phyloP scores from a whole-genome alignment of 495 filamentous ascomycete genomes.

The Penicillium silybi region DNA sequence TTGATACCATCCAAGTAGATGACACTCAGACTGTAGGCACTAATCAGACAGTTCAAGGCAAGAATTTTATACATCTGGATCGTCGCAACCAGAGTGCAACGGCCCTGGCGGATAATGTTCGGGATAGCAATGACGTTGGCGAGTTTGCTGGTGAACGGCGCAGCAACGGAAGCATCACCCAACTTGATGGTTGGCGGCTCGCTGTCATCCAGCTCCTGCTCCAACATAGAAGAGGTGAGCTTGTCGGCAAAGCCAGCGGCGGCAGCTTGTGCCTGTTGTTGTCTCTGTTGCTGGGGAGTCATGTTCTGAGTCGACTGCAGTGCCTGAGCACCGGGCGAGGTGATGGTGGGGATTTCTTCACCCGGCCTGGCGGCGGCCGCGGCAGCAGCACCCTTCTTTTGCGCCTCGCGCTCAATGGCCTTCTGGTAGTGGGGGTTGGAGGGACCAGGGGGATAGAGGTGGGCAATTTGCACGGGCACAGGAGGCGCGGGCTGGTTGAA shows the following conservation, averaged over 20 bases:
- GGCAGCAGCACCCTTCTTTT: slow-evolving; percentile 60
- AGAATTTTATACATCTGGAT: slow-evolving; percentile 99
- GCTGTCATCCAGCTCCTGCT: slow-evolving; percentile 78
- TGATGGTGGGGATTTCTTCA: slow-evolving; percentile 64
- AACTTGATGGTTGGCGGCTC: slow-evolving; percentile 96
- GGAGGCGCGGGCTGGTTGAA: slow-evolving; percentile 92
- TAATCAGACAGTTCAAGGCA: slow-evolving; percentile 96
- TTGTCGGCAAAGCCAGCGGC: slow-evolving; percentile 82
- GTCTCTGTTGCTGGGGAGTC: slow-evolving; percentile 55
- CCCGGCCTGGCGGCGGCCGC: slow-evolving; percentile 33
- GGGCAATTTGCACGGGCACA: slow-evolving; percentile 84
- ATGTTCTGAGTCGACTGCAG: slow-evolving; percentile 50
- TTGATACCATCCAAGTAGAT: slow-evolving; percentile 98
- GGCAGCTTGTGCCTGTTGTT: slow-evolving; percentile 61
- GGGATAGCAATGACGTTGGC: slow-evolving; percentile 96
- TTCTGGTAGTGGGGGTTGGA: slow-evolving; percentile 94
- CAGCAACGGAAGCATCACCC: slow-evolving; percentile 94
- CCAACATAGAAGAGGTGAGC: slow-evolving; percentile 84
- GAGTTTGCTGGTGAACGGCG: slow-evolving; percentile 96
- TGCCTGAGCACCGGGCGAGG: slow-evolving; percentile 66
- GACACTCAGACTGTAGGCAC: slow-evolving; percentile 94
- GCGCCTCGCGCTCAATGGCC: slow-evolving; percentile 77
- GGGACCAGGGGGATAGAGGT: slow-evolving; percentile 89
- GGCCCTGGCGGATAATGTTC: slow-evolving; percentile 96
- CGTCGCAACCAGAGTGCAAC: slow-evolving; percentile 94